A percentile compares a stretch with the other conserved stretches of the same genome.
These are phyloP conservation scores for Pterulicium gracile DNA, from an alignment of 1,284 basidiomycete genomes.

Conservation along the genomic window DNA sequence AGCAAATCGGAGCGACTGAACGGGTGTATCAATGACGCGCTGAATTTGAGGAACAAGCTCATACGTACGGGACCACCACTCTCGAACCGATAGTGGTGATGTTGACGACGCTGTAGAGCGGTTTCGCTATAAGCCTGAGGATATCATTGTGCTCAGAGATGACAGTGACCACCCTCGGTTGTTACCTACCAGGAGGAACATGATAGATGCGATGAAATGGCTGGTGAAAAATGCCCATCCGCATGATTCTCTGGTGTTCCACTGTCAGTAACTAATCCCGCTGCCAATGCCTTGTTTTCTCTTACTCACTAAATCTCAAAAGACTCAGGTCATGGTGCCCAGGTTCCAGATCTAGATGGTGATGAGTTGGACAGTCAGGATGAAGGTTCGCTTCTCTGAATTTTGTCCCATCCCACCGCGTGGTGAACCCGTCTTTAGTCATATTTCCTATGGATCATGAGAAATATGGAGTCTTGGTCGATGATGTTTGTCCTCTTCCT, in stretches of 20 bases:
- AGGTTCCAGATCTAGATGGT: conserved; percentile 59
- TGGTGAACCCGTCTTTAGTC: conserved; percentile 20
- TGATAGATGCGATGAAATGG: conserved; percentile 81
- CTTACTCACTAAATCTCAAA: not conserved
- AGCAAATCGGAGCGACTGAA: conserved; percentile 48
- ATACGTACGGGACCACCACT: conserved; percentile 42
- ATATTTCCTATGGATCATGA: conserved; percentile 74
- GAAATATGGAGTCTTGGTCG: conserved; percentile 55
- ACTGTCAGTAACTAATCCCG: conserved; percentile 59
- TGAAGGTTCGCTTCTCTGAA: conserved; percentile 40
- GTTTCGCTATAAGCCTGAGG: conserved; percentile 55
- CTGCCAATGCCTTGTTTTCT: conserved; percentile 1
- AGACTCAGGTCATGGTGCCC: conserved; percentile 60
- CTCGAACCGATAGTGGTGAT: not conserved
- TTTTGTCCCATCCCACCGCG: not conserved
- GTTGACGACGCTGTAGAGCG: conserved; percentile 22
- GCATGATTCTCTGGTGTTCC: conserved; percentile 83
- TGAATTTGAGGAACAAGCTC: conserved; percentile 61
- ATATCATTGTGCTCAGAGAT: conserved; percentile 78
- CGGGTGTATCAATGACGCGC: conserved; percentile 81
- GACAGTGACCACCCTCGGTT: conserved; percentile 46
- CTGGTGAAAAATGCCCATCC: conserved; percentile 65
- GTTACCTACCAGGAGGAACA: conserved; percentile 69
- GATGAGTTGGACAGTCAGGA: conserved; percentile 61
- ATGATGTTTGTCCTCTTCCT: conserved; percentile 54